These are phyloP conservation scores for Alternaria dauci DNA, from an alignment of 2,329 filamentous ascomycete species.

Conservation along the genomic window DNA sequence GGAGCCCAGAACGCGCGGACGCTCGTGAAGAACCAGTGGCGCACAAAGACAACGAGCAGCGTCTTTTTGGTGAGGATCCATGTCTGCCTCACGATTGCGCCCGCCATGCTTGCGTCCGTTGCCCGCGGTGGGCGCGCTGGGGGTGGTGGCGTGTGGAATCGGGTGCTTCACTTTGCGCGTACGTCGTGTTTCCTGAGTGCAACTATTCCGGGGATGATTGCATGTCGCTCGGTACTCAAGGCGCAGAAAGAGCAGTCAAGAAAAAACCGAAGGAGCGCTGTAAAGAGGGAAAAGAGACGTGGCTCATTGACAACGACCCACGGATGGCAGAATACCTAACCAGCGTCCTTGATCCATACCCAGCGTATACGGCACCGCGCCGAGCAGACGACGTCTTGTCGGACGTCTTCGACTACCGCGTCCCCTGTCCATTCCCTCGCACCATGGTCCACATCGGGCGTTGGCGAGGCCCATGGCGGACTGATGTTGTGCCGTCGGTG, in stretches of 20 bases:
- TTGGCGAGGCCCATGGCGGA: slow-evolving; percentile 11
- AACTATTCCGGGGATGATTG: background rate
- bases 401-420: slow-evolving; percentile 18
- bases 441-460: slow-evolving; percentile 21
- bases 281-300: background rate
- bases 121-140: slow-evolving; percentile 25
- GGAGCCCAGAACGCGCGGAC: slow-evolving; percentile 65
- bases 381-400: slow-evolving; percentile 25
- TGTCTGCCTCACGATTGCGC: slow-evolving; percentile 59
- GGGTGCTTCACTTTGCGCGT: background rate
- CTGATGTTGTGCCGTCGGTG: slow-evolving; percentile 24
- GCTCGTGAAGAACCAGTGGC: slow-evolving; percentile 63
- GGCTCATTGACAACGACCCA: slow-evolving; percentile 2
- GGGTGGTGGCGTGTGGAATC: background rate
- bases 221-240: slow-evolving; percentile 11
- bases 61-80: slow-evolving; percentile 67
- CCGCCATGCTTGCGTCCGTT: slow-evolving; percentile 30
- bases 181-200: background rate
- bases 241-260: slow-evolving; percentile 8
- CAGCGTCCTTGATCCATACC: slow-evolving; percentile 12
- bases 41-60: slow-evolving; percentile 62
- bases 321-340: slow-evolving; percentile 15
- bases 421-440: slow-evolving; percentile 25
- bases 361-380: slow-evolving; percentile 17
- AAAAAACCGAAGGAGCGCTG: background rate